Base-by-base conservation (phyloP, 345 rosid species). In the Rhizophora apiculata region DNA sequence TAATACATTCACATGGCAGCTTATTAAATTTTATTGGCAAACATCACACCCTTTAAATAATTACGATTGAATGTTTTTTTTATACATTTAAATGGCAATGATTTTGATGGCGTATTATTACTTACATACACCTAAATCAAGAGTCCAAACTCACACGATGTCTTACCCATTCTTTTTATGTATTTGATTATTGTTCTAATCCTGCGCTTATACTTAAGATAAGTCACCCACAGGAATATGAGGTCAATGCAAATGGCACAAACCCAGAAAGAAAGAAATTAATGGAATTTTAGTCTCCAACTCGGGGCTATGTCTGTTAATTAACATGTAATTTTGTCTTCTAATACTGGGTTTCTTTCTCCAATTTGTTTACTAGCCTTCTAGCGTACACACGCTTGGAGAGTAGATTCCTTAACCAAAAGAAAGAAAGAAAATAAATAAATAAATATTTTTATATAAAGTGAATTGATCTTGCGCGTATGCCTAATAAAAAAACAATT, bases 181-280 rank as follows among this genome's bases (percentile, higher is more conserved):
- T 22, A 31, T 29, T 26, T 5, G 20, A 32, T 11, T 24, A 30
- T 56, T 24, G 43, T 54, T 55, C 43, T 48, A 63, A 65, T 19
- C 68, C 72, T 55, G 60, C 20, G 1, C 52, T 62, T 26, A 68
- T 78, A 70, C 68, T 68, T 48, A 78, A 49, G 62, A 59, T 18
- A 56, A 65, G 76, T 72, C 80, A 73, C 78, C 79, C 77, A 75
- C 79, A 73, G 60, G 70, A 76, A 57, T 81, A 43, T 43, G 69
- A 68, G 79, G 76, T 78, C 84, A 73, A 79, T 68, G 60, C 70
- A 74, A 74, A 78, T 64, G 85, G 81, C 87, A 83, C 79, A 60
- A 24, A 8, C 24, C 11, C 37, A 37, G 20, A 29, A 66, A 70
- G 22, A 5, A 66, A 24, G 15, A 34, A 48, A 31, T 3, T 19